Base-by-base conservation (phyloP, 2,329 filamentous ascomycete genomes). In the Teratosphaeria viscida region DNA sequence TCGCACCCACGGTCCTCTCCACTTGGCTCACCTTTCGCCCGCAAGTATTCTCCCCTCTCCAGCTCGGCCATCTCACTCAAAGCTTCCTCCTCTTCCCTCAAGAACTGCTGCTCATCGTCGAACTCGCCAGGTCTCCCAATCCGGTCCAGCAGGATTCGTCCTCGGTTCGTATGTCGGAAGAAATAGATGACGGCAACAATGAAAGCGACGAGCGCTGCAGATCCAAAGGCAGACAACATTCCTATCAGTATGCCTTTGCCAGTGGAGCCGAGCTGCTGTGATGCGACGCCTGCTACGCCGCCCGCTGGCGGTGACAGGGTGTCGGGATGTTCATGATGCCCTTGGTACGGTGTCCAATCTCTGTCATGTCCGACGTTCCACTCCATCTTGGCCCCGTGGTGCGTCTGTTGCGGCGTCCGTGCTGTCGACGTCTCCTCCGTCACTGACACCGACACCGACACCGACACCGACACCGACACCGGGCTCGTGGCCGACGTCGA, bases 11-110 rank as follows among this genome's bases (percentile, higher is more conserved):
- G 35, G 8, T n/a, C n/a, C 6, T 6, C 6, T 10, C 23, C 35
- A 5, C 2, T 35, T 53, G 37, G 66, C 79, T 56, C 81, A 96
- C 94, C 92, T 83, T 97, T 97, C 58, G 94, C 92, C 77, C 94
- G 85, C 64, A 96, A 74, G 74, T 99, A 99, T 72, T 99, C 94
- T 47, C 87, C 86, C 72, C 90, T 81, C 71, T 92, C 85, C 76
- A 96, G 81, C 68, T 97, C 94, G 72, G 96, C 92, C 94, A 99
- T 99, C 60, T 84, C 83, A 78, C 95, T 92, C 73, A 99, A 77
- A 60, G 94, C 94, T 75, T 96, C 91, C 39, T 90, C 91, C 83
- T 99, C 94, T 74, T 97, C 94, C 71, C 89, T 86, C 64, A 86
- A 82, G 77, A 96, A 96, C 11, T 90, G 89, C 77, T 97, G 92